Base-by-base conservation (phyloP, 2,329 filamentous ascomycete species). In the Pseudogymnoascus destructans region DNA sequence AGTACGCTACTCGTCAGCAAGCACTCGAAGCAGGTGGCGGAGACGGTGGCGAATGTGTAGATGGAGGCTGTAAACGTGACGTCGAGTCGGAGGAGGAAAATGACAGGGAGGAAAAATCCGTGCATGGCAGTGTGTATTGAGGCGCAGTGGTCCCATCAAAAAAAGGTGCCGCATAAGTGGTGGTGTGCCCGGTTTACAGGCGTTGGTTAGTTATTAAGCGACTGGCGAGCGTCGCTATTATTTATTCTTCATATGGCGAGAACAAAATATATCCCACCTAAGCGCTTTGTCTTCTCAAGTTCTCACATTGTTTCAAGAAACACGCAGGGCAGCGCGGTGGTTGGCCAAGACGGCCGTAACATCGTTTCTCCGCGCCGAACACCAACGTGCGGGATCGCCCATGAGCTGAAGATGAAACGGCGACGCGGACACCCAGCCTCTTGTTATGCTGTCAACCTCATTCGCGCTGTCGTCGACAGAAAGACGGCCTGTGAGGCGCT, bases 1-100 rank as follows among this genome's bases (percentile, higher is more conserved):
- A 88, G 74, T 89, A 78, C 71, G 82, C 82, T 70, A 74, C 75
- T 62, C 78, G 82, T 59, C 79, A 80, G 61, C 71, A 74, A 65
- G 76, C 77, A 66, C 74, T 75, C 63, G 72, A 72, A 61, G 71
- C 72, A 49, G 71, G 72, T 55, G 67, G 73, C 61, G 73, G 76
- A 63, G 71, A 74, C 58, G 71, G 74, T 57, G 70, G 73, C 58
- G 70, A 69, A 58, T 67, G 70, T 64, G 68, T 72, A 38, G 73
- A 72, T 46, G 69, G 73, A 49, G 65, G 71, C 11, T 68, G 67
- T 58, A 62, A 63, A 3, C 59, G 63, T 57, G 65, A 65, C 38
- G 60, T 64, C 13, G 38, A 40, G 36, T 19, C 17, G 3, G 36
- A 46, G 11, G 40, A 23, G 21, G 40, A 46, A 25, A 11, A 46